Percentiles rank a stretch among this genome's conserved stretches.
Evolutionary conservation across 345 rosid genomes (phyloP).

Genomic region (Zanthoxylum bungeanum): DNA sequence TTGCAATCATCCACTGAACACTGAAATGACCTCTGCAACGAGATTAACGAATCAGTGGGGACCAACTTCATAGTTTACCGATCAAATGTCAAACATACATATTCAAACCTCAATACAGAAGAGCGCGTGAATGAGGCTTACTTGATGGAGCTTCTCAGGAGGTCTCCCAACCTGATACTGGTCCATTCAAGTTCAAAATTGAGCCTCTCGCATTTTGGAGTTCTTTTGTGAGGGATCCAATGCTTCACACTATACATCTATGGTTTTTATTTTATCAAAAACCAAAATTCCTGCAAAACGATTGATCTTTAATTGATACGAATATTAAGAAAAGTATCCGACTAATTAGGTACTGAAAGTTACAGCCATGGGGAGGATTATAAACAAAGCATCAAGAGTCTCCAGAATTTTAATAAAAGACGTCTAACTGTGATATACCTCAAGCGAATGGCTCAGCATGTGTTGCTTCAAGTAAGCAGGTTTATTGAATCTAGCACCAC

Average conservation of each 20-base stretch:
- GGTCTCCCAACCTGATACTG: slow-evolving; percentile 99
- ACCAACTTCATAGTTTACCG: not conserved
- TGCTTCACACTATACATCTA: slow-evolving; percentile 71
- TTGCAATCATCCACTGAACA: slow-evolving; percentile 67
- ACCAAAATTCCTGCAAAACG: slow-evolving; percentile 45
- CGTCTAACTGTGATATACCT: slow-evolving; percentile 34
- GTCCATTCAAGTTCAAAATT: slow-evolving; percentile 54
- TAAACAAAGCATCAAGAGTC: not conserved
- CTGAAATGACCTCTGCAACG: slow-evolving; percentile 61
- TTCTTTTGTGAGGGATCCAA: slow-evolving; percentile 95
- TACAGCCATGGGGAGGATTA: not conserved
- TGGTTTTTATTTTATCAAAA: slow-evolving; percentile 7
- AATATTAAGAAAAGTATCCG: not conserved
- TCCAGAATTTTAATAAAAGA: not conserved
- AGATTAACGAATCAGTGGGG: not conserved
- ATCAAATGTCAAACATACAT: not conserved
- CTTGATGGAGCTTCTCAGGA: slow-evolving; percentile 99
- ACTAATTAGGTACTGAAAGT: not conserved
- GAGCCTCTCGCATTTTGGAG: slow-evolving; percentile 99
- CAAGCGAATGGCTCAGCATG: slow-evolving; percentile 73
- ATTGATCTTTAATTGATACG: not conserved
- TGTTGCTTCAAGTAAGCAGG: slow-evolving; percentile 85
- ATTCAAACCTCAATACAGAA: slow-evolving; percentile 40
- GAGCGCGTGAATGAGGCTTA: slow-evolving; percentile 79
- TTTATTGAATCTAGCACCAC: slow-evolving; percentile 74